Evolutionary conservation across 2,329 filamentous ascomycete genomes (phyloP).

Genomic region (Epichloe uncinata): DNA sequence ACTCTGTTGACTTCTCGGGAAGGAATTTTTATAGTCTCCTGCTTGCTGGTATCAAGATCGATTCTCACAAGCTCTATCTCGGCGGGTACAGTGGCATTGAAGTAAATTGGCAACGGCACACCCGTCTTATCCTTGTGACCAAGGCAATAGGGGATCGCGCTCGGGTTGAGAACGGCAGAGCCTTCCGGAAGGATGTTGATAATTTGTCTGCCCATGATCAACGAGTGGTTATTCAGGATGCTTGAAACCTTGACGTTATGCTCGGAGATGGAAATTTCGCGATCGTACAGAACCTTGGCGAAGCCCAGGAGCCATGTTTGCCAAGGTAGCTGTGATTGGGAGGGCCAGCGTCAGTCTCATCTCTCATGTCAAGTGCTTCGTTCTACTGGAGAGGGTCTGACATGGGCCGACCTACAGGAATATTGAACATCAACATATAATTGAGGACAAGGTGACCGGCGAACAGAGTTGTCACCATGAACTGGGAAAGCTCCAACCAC

Average conservation of each 20-base stretch:
- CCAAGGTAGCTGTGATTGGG: conserved; percentile 47
- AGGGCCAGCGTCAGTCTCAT: background rate
- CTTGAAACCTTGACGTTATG: conserved; percentile 76
- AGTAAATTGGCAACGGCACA: conserved; percentile 65
- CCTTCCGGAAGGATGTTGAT: conserved; percentile 97
- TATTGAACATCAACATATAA: conserved; percentile 84
- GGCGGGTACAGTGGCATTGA: conserved; percentile 86
- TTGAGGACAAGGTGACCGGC: conserved; percentile 59
- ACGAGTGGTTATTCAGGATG: conserved; percentile 80
- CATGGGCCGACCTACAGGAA: conserved; percentile 45
- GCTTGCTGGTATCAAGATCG: conserved; percentile 67
- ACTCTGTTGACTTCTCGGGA: conserved; percentile 63
- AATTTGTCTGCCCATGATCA: conserved; percentile 93
- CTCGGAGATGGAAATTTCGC: conserved; percentile 88
- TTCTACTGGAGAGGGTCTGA: background rate
- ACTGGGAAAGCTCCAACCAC: conserved; percentile 85
- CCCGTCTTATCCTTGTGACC: conserved; percentile 45
- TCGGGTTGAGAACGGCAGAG: conserved; percentile 78
- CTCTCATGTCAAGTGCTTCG: background rate
- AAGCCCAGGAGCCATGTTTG: conserved; percentile 59
- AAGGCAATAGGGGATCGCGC: conserved; percentile 69
- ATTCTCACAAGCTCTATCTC: conserved; percentile 79
- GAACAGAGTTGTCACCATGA: conserved; percentile 58
- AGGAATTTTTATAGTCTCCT: conserved; percentile 67
- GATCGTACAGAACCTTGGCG: conserved; percentile 75